A percentile compares a stretch with the other conserved stretches of the same genome.
phyloP scores from a whole-genome alignment of 345 rosid species.

The Hibiscus trionum region DNA sequence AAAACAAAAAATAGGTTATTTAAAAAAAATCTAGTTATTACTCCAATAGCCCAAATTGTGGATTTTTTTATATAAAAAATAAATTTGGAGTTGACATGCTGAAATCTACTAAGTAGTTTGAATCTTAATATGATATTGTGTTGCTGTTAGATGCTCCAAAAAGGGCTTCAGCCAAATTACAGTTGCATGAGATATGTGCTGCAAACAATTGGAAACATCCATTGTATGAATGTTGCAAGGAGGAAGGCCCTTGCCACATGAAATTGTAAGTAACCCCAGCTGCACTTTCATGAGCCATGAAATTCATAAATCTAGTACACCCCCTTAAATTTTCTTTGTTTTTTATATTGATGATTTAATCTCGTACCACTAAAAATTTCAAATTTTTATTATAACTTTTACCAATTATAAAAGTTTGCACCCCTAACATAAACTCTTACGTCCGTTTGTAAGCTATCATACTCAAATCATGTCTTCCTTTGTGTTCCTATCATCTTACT shows the following conservation, averaged over 20 bases:
- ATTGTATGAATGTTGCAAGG: slow-evolving; percentile 36
- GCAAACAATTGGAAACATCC: slow-evolving; percentile 47
- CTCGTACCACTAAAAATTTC: too few species aligned
- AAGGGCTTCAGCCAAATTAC: slow-evolving; percentile 28
- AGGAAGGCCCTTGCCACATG: slow-evolving; percentile 40
- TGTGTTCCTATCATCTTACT: not conserved
- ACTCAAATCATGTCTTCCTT: not conserved
- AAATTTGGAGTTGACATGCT: too few species aligned
- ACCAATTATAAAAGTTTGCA: too few species aligned
- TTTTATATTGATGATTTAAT: too few species aligned
- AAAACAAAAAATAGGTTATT: too few species aligned
- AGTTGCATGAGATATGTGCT: slow-evolving; percentile 38
- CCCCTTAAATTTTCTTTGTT: too few species aligned
- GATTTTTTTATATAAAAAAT: too few species aligned
- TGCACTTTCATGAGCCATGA: not conserved
- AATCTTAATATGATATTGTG: not conserved
- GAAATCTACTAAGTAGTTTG: not conserved
- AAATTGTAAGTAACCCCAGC: slow-evolving; percentile 32
- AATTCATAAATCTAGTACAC: not conserved
- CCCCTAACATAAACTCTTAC: too few species aligned
- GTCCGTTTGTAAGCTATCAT: not conserved
- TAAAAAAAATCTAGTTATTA: too few species aligned
- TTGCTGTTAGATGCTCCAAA: slow-evolving; percentile 16
- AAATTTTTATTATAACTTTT: too few species aligned
- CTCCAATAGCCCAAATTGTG: too few species aligned